Evolutionary conservation across 1,284 basidiomycete genomes (phyloP).

Genomic region (Pseudozyma sp.): DNA sequence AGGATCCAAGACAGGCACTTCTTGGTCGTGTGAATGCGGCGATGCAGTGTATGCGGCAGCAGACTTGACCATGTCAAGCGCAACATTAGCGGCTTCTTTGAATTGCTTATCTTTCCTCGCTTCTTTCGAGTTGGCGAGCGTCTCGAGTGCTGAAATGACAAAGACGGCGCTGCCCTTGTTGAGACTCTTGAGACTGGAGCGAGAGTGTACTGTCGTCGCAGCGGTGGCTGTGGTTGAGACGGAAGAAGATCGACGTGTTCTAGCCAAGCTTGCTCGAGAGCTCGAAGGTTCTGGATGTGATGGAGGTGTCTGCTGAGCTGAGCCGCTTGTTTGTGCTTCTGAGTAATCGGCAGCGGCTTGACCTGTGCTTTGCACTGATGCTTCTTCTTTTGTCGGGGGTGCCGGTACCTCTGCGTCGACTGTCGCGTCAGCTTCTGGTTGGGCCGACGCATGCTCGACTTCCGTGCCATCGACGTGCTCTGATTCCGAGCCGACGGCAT

Average conservation of each 20-base stretch:
- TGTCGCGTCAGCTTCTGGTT: constrained; percentile 5
- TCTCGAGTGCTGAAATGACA: constrained; percentile 65
- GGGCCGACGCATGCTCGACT: neutral
- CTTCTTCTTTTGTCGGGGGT: constrained; percentile 21
- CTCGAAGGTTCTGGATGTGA: constrained; percentile 19
- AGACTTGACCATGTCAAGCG: constrained; percentile 66
- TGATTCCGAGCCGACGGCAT: neutral
- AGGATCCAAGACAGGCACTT: constrained; percentile 59
- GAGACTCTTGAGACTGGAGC: constrained; percentile 53
- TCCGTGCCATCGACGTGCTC: neutral
- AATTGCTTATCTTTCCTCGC: constrained; percentile 64
- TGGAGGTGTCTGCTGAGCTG: constrained; percentile 2
- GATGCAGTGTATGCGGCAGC: constrained; percentile 39
- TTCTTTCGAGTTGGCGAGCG: constrained; percentile 60
- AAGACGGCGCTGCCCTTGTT: constrained; percentile 65
- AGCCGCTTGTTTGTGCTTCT: constrained; percentile 8
- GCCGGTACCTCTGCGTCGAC: constrained; percentile 12
- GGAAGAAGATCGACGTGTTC: constrained; percentile 43
- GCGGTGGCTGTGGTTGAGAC: constrained; percentile 45
- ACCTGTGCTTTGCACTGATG: constrained; percentile 12
- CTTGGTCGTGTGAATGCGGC: constrained; percentile 23
- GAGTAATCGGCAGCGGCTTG: constrained; percentile 12
- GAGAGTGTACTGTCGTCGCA: constrained; percentile 51
- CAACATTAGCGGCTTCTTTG: constrained; percentile 53
- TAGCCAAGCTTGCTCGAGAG: constrained; percentile 35